phyloP scores from a whole-genome alignment of 1,139 yeast genomes.

The Debaryomyces singareniensis region DNA sequence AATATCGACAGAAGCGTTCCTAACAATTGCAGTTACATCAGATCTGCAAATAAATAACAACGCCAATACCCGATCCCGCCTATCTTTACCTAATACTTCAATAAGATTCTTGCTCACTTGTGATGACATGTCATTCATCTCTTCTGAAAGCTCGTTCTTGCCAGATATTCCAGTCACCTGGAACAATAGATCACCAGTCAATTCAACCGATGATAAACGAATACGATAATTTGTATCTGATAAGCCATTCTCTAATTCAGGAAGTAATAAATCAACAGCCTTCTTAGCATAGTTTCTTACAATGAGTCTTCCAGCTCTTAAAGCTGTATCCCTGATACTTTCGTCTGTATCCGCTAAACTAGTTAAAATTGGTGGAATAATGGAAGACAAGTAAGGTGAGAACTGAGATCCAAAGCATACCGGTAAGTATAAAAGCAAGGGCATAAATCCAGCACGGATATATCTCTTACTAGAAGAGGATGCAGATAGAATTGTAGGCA shows the following conservation, averaged over 20 bases:
- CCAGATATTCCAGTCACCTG: constrained; percentile 89
- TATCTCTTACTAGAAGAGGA: constrained; percentile 61
- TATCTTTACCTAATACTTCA: constrained; percentile 77
- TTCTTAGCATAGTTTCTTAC: constrained; percentile 88
- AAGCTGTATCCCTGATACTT: constrained; percentile 79
- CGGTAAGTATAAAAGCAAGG: constrained; percentile 81
- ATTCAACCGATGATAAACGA: constrained; percentile 88
- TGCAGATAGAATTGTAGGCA: constrained; percentile 74
- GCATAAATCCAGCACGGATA: constrained; percentile 91
- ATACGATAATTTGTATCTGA: constrained; percentile 81
- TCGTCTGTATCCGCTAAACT: constrained; percentile 91
- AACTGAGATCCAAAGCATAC: constrained; percentile 92
- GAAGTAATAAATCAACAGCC: constrained; percentile 88
- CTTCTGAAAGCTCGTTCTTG: constrained; percentile 60
- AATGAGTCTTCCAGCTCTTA: constrained; percentile 88
- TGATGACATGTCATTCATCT: constrained; percentile 48
- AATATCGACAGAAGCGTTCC: constrained; percentile 88
- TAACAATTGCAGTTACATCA: constrained; percentile 81
- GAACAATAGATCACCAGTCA: constrained; percentile 93
- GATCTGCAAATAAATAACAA: constrained; percentile 88
- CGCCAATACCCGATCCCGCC: constrained; percentile 82
- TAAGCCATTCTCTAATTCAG: constrained; percentile 88
- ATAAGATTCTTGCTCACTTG: constrained; percentile 64
- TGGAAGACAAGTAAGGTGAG: constrained; percentile 78
- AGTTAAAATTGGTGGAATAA: constrained; percentile 83